Evolutionary conservation across 495 filamentous ascomycete genomes (phyloP), one percentile per base, ranked within the genome.

Genomic region (Aspergillus baeticus): DNA sequence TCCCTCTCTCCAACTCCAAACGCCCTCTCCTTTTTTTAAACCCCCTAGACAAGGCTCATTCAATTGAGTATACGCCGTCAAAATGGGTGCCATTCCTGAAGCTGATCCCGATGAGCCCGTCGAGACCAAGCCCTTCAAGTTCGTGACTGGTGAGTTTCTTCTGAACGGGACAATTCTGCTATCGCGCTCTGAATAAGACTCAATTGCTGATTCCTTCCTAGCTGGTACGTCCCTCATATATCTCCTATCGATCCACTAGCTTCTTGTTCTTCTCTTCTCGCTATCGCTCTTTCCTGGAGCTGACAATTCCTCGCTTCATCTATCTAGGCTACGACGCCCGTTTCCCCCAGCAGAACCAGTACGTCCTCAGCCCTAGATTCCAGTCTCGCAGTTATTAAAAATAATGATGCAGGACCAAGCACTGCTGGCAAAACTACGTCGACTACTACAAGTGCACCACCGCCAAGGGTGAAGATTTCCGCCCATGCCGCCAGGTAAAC

Each of bases 391-490:
- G 15, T 15, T 31, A 4, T 18, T 43, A 39, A 38, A 64, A 65
- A 66, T 46, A 5, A 51, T 15, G n/a, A 26, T 29, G 2, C 49
- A 84, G 82, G 72, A 88, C 85, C 70, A 88, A 89, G 79, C 85
- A 89, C 75, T 97, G 91, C 89, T 96, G 92, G 92, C 92, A 96
- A 69, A 94, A 98, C 83, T 99, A 99, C 78, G 95, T 99, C 81
- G 95, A 99, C 78, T 98, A 99, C 84, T 87, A 99, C 86, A 99
- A 98, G 84, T 99, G 95, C 80, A 88, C 96, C 74, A 78, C 88
- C 71, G 93, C 92, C 73, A 98, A 98, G 84, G 95, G 95, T 74
- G 95, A 99, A 79, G 95, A 98, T 71, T 99, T 98, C 75, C 84
- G 88, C 59, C 95, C 95, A 46, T 99, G 95, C 88, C 88, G 86